Base-by-base conservation (phyloP, 2,329 filamentous ascomycete genomes). In the Ophiostoma himal-ulmi region DNA sequence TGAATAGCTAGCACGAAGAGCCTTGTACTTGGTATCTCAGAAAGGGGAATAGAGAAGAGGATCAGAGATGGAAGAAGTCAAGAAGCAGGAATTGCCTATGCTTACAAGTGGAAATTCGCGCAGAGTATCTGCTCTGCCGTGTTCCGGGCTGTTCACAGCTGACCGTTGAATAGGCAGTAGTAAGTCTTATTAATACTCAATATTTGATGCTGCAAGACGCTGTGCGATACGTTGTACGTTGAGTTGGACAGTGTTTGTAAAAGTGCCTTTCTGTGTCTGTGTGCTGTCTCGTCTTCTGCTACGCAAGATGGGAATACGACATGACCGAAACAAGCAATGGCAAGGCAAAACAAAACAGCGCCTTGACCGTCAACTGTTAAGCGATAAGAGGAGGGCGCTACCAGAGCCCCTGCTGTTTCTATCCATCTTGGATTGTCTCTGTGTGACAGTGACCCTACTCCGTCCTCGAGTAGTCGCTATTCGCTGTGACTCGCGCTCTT, bases 401-500 rank as follows among this genome's bases (percentile, higher is more conserved):
- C 48, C 1, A 13, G 11, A 11, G 48, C 48, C 52, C 52, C 52
- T 57, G 52, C 7, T 26, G 52, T 57, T 57, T 57, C 22, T 14
- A 57, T 57, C 52, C 52, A 48, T 14, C 20, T 44, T 44, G 44
- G 44, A 14, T 5, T 48, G 20, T 5, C 39, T 44, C 39, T 44
- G 39, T 3, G 39, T 5, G 39, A 44, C 13, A 52, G 4, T 6
- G 44, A 22, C 17, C 44, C 44, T 22, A 52, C 17, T 17, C 44
- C 14, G 44, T 20, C 11, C 44, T 39, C 37, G 37, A 39, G 44
- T 17, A 13, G 41, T 48, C 54, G 66, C 54, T 34, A 68, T 68
- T 72, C 69, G 69, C 70, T 70, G 67, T 67, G 68, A 52, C 57
- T 68, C 68, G 69, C 70, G 72, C 69, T 66, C 69, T 72, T 70